Conservation (phyloP, 441 rosid species). For the Croton setiger region DNA sequence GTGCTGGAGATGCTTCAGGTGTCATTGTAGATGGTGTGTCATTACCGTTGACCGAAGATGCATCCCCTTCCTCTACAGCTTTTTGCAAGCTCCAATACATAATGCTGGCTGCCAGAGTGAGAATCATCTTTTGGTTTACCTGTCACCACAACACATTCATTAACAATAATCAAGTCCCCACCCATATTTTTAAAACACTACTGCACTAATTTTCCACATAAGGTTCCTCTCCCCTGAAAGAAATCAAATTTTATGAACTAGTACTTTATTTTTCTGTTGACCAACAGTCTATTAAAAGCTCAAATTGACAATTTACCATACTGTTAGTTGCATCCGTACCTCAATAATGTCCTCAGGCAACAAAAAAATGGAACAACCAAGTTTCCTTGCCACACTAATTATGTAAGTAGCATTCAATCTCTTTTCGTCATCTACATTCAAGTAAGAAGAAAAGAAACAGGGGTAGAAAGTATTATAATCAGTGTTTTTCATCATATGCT, state of each 20-base stretch:
- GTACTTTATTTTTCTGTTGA: not conserved
- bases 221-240: not conserved
- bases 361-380: conserved; percentile 90
- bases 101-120: conserved; percentile 80
- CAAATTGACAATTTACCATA: not conserved
- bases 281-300: not conserved
- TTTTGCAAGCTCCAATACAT: conserved; percentile 93
- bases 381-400: conserved; percentile 84
- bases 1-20: conserved; percentile 59
- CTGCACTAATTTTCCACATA: not conserved
- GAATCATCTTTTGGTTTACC: conserved; percentile 98
- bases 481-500: not conserved
- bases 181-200: not conserved
- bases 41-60: conserved; percentile 34
- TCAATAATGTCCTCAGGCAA: conserved; percentile 90
- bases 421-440: conserved; percentile 63
- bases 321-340: conserved; percentile 34
- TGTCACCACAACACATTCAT: conserved; percentile 30
- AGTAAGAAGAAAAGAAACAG: not conserved
- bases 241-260: not conserved
- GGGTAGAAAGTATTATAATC: not conserved
- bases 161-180: conserved; percentile 2
- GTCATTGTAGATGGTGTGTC: conserved; percentile 32
- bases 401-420: conserved; percentile 84
- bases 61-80: conserved; percentile 48